Evolutionary conservation across 495 filamentous ascomycete species (phyloP).

Genomic region (Glarea lozoyensis): DNA sequence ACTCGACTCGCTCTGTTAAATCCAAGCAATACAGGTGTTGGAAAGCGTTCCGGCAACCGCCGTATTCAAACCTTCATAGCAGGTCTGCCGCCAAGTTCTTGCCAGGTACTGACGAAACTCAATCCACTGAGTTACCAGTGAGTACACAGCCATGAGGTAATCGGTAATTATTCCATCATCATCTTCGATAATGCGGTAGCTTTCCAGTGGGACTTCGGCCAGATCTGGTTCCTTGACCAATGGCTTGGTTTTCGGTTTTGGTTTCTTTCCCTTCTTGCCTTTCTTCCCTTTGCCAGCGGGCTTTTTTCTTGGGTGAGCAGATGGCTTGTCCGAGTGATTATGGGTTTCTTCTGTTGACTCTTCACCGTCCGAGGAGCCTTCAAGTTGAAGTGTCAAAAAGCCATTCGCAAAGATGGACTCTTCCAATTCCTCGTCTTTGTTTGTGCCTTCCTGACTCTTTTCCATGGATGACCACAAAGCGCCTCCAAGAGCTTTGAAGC

Average conservation of each 20-base stretch:
- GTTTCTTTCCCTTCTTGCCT: constrained; percentile 24
- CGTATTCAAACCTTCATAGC: constrained; percentile 33
- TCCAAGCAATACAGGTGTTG: constrained; percentile 30
- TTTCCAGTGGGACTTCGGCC: constrained; percentile 31
- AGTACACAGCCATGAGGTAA: constrained; percentile 32
- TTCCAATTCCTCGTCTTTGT: constrained; percentile 20
- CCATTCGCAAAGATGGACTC: constrained; percentile 25
- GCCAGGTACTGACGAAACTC: constrained; percentile 29
- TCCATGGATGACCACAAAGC: constrained; percentile 14
- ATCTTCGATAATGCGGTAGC: constrained; percentile 36
- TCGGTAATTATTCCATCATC: constrained; percentile 22
- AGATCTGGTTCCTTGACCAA: constrained; percentile 11
- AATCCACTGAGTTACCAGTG: constrained; percentile 22
- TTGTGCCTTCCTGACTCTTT: constrained; percentile 1
- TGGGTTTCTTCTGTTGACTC: constrained; percentile 13
- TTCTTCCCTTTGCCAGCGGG: constrained; percentile 31
- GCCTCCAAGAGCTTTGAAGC: constrained; percentile 28
- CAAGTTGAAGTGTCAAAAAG: constrained; percentile 23
- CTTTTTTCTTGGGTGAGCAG: constrained; percentile 17
- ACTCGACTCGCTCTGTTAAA: constrained; percentile 25
- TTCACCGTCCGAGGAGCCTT: constrained; percentile 8
- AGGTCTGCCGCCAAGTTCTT: constrained; percentile 34
- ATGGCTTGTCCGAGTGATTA: constrained; percentile 7
- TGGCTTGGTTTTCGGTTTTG: constrained; percentile 16
- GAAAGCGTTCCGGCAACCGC: constrained; percentile 35